Evolutionary conservation across 257 asterid genomes (phyloP), one percentile per base, ranked within the genome.

Genomic region (Forsythia suspensa): DNA sequence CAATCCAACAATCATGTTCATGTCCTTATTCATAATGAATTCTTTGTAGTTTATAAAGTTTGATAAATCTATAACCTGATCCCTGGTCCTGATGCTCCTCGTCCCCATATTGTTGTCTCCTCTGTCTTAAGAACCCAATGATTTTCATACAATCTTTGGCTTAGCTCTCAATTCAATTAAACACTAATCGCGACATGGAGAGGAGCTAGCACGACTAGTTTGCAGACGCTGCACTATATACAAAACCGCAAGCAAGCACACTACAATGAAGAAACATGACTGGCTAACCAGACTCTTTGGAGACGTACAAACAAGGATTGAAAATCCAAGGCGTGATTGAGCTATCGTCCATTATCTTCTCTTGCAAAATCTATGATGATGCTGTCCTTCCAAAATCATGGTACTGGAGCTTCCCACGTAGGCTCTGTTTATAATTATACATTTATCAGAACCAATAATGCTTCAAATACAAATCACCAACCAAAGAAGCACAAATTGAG

Each of bases 21-120:
- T 59, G 63, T 65, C 72, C 75, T 34, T 75, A 42, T 36, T 71
- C 70, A 76, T 72, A 77, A 81, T 59, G 81, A 76, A 36, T 68
- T 46, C 10, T 57, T 76, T 74, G 57, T 21, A 48, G 73, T 40
- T 72, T 66, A 82, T 81, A 76, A 79, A 70, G 82, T 82, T 72
- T 75, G 37, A 79, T 76, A 84, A 63, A 78, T 81, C 74, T 71
- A 81, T 79, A 72, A 78, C 76, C 78, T 24, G 68, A 73, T 73
- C 70, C 75, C 57, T 52, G 73, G 39, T 24, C 39, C 70, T 38
- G 69, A 57, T 73, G 77, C 84, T 73, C 76, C 39, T 6, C 39
- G 10, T 24, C 39, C 38, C 80, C 55, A 77, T 59, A 57, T 69
- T 71, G 44, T 29, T 73, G 21, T 68, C 41, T 76, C 74, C 43